Conservation (phyloP, 768 basidiomycete genomes). For the Mycena alexandri region DNA sequence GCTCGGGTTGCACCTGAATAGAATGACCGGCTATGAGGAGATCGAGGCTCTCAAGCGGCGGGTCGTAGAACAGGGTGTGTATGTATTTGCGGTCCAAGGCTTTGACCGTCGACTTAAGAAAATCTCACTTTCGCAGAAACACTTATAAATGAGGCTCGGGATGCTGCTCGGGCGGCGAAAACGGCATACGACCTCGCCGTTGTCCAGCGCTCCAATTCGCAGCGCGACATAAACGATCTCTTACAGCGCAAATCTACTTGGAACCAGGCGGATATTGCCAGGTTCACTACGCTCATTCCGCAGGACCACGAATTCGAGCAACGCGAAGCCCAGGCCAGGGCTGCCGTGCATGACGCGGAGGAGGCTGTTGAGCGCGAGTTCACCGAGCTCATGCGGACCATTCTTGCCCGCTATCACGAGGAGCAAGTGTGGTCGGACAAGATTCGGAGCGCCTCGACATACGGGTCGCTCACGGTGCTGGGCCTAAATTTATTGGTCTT, state of each 20-base stretch:
- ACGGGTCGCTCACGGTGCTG: slow-evolving; percentile 88
- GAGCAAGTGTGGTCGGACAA: slow-evolving; percentile 99
- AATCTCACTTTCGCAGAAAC: slow-evolving; percentile 67
- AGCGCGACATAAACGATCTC: slow-evolving; percentile 96
- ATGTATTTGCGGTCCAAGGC: slow-evolving; percentile 6
- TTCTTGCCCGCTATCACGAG: slow-evolving; percentile 95
- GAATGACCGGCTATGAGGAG: slow-evolving; percentile 91
- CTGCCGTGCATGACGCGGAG: slow-evolving; percentile 76
- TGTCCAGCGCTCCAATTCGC: slow-evolving; percentile 83
- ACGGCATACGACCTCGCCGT: slow-evolving; percentile 82
- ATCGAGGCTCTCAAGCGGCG: slow-evolving; percentile 85
- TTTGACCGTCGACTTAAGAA: not conserved
- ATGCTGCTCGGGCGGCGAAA: slow-evolving; percentile 81
- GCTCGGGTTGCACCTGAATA: slow-evolving; percentile 85
- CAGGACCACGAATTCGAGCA: slow-evolving; percentile 91
- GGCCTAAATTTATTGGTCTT: slow-evolving; percentile 93
- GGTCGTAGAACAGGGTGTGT: slow-evolving; percentile 86
- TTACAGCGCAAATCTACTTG: slow-evolving; percentile 94
- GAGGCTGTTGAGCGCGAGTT: slow-evolving; percentile 89
- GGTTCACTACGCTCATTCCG: slow-evolving; percentile 91
- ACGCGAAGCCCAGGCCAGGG: slow-evolving; percentile 79
- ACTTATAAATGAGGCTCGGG: slow-evolving; percentile 74
- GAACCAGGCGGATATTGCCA: slow-evolving; percentile 87
- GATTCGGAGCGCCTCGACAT: slow-evolving; percentile 94
- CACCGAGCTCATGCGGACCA: slow-evolving; percentile 86